phyloP scores from a whole-genome alignment of 1,284 basidiomycete genomes.

The Austroboletus novae-zelandiae region DNA sequence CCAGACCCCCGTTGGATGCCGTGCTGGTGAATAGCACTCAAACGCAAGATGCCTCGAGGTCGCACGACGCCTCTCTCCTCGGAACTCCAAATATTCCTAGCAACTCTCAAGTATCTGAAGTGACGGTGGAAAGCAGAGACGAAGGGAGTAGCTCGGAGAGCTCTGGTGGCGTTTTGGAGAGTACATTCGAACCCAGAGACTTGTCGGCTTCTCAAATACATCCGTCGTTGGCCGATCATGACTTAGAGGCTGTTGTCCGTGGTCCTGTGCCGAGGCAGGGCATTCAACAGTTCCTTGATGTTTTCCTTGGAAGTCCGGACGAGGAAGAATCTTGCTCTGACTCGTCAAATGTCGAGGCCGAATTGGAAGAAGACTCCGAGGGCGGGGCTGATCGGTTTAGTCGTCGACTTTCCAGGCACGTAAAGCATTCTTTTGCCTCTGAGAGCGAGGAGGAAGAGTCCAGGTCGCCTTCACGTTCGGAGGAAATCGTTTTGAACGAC shows the following conservation, averaged over 20 bases:
- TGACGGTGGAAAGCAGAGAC: constrained; percentile 29
- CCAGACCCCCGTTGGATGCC: background rate
- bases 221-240: constrained; percentile 25
- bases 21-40: background rate
- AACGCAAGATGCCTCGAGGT: background rate
- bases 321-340: constrained; percentile 24
- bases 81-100: constrained; percentile 18
- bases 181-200: constrained; percentile 5
- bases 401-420: constrained; percentile 4
- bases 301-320: constrained; percentile 8
- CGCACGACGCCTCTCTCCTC: background rate
- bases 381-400: constrained; percentile 7
- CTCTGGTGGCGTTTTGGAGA: constrained; percentile 22
- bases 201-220: background rate
- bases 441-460: constrained; percentile 22
- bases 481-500: background rate
- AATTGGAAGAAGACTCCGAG: constrained; percentile 31
- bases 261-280: constrained; percentile 37
- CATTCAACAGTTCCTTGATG: constrained; percentile 18
- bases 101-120: constrained; percentile 29
- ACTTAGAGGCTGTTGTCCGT: constrained; percentile 48
- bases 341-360: constrained; percentile 32
- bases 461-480: constrained; percentile 6
- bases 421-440: constrained; percentile 18
- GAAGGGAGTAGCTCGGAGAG: constrained; percentile 37